Conservation (phyloP, 768 basidiomycete genomes). For the Amylocystis lapponica region DNA sequence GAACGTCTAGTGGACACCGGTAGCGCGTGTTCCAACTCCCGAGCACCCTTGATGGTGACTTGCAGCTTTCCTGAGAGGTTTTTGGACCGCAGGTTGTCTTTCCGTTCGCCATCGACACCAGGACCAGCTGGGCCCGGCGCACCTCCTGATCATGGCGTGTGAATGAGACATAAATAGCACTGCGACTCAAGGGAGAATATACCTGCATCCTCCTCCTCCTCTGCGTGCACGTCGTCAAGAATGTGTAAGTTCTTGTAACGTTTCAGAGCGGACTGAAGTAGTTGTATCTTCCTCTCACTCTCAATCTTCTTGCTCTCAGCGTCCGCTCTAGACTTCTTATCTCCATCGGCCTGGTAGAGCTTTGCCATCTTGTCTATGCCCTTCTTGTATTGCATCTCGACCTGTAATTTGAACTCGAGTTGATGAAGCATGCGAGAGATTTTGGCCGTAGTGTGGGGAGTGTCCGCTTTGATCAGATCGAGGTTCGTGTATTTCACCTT, state of each 20-base stretch:
- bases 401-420: constrained; percentile 97
- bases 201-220: constrained; percentile 81
- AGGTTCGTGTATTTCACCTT: constrained; percentile 73
- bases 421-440: constrained; percentile 98
- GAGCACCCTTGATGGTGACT: constrained; percentile 83
- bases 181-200: constrained; percentile 12
- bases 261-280: constrained; percentile 87
- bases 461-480: constrained; percentile 96
- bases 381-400: constrained; percentile 96
- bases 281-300: constrained; percentile 93
- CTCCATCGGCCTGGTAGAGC: constrained; percentile 92
- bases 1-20: constrained; percentile 62
- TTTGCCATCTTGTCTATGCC: constrained; percentile 99
- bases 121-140: constrained; percentile 35
- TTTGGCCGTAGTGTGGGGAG: constrained; percentile 91
- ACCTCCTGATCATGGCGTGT: constrained; percentile 4
- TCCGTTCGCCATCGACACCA: constrained; percentile 76
- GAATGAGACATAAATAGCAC: not conserved
- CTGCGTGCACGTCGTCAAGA: constrained; percentile 80
- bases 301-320: constrained; percentile 92
- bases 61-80: constrained; percentile 90
- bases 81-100: constrained; percentile 90
- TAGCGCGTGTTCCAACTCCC: constrained; percentile 93
- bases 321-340: constrained; percentile 91
- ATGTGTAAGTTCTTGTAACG: constrained; percentile 95